Evolutionary conservation across 2,329 filamentous ascomycete genomes (phyloP), one percentile per base, ranked within the genome.

Genomic region (Pseudogymnoascus sp.): DNA sequence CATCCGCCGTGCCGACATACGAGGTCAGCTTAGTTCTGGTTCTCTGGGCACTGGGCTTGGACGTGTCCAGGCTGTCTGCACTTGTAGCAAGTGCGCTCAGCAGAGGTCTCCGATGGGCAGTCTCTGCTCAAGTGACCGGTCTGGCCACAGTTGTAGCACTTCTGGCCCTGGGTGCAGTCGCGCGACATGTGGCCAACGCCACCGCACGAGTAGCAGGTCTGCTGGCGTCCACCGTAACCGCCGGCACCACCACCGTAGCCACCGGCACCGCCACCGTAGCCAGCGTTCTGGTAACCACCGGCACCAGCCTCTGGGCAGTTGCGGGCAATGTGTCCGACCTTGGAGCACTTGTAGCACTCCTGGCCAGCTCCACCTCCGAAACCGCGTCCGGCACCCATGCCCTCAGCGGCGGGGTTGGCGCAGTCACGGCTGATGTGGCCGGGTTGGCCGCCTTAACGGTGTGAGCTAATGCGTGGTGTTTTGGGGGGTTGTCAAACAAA

Each of bases 61-160:
- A 97, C 89, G 80, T 97, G 93, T 72, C 93, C 93, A 70, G 86
- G 74, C 77, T 86, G 84, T 79, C 87, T 84, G 83, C 85, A 97
- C 84, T 96, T 96, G 86, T 99, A 99, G 88, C 95, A 99, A 76
- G 96, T 92, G 77, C 96, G 93, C 85, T 97, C 93, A 74, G 86
- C 84, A 71, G 87, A 85, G 65, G 90, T 90, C 80, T 96, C 93
- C 76, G 93, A 93, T 72, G 93, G 89, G 85, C 95, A 99, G 79
- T 99, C 95, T 69, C 93, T 90, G 69, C 90, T 96, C 77, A 97
- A 86, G 79, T 97, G 93, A 67, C 95, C 93, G 71, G 93, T 89
- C 82, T 97, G 92, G 71, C 85, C 85, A 71, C 95, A 97, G 86
- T 97, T 97, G 87, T 97, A 99, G 88, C 95, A 99, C 84, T 97